Evolutionary conservation across 495 filamentous ascomycete species (phyloP), one percentile per base, ranked within the genome.

Genomic region (Podospora tetraspora): DNA sequence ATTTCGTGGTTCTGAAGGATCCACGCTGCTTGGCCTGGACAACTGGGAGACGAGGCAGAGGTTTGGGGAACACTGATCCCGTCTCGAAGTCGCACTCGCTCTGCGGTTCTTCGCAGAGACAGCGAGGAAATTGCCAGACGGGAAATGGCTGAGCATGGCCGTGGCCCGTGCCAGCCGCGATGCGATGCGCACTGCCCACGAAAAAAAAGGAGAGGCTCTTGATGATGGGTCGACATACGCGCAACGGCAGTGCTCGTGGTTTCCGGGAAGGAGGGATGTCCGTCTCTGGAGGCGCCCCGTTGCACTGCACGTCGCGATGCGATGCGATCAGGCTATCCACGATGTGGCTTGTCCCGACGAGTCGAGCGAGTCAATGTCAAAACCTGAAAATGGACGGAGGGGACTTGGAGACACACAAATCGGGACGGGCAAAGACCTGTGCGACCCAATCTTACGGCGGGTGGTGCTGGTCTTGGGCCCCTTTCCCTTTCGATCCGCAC

Each of bases 401-500:
- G 43, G 43, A 52, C 1, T 52, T 52, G 43, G 43, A 52, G 43
- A 52, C 43, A 60, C 58, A 27, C 58, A 60, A 19, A 60, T 24
- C 25, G 58, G 58, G 58, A 60, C 58, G 58, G 63, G 64, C 12
- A 64, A 30, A 43, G 21, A 61, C 21, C n/a, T 69, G 67, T 64
- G 43, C 43, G 43, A 52, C 43, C 67, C 68, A 69, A 71, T 66
- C 71, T 69, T 64, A 66, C 24, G 13, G 62, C 56, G 56, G 63
- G 60, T 27, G 61, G 64, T 57, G 24, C 34, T 57, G 24, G 43
- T 63, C 58, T 58, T 52, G 34, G 64, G 66, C 21, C 32, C 60
- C 57, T 69, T 70, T 62, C 67, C 71, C 12, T 62, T 73, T 75
- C 61, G 21, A 67, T 67, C 52, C 7, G 30, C 37, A 61, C 65